Conservation (phyloP, 163 green algal species). For the Volvox carteri region DNA sequence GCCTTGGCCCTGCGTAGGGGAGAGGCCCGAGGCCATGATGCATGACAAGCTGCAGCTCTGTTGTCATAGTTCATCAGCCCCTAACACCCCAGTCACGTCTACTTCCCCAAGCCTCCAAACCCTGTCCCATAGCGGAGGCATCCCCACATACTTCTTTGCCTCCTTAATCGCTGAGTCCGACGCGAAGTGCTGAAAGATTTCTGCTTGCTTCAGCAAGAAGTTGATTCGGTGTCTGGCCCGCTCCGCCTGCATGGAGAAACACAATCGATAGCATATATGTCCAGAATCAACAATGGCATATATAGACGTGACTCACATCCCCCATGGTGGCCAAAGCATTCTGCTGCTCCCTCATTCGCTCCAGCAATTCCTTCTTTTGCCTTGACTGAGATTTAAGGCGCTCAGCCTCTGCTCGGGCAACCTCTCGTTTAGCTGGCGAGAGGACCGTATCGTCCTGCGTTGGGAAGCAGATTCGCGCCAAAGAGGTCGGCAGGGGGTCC, state of each 20-base stretch:
- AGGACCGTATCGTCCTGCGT: constrained; percentile 35
- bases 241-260: constrained; percentile 73
- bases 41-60: no score
- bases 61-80: no score
- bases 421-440: constrained; percentile 51
- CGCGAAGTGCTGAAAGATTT: constrained; percentile 99
- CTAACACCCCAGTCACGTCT: no score
- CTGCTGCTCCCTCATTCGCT: constrained; percentile 85
- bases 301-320: constrained; percentile 9
- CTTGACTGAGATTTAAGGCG: constrained; percentile 86
- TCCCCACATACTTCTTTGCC: constrained; percentile 45
- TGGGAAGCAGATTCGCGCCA: constrained; percentile 6
- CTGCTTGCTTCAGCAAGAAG: constrained; percentile 97
- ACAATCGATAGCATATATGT: not conserved
- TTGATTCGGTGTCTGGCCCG: constrained; percentile 86
- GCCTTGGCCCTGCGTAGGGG: constrained; percentile 31
- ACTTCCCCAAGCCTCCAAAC: no score
- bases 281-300: not conserved
- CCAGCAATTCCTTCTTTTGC: constrained; percentile 89
- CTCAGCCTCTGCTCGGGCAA: constrained; percentile 84
- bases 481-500: not conserved
- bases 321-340: constrained; percentile 68
- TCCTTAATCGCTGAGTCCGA: constrained; percentile 64
- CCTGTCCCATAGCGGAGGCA: not conserved
- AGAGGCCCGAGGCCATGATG: not conserved